phyloP scores from a whole-genome alignment of 768 basidiomycete species.

The Dacryopinax spathularia region DNA sequence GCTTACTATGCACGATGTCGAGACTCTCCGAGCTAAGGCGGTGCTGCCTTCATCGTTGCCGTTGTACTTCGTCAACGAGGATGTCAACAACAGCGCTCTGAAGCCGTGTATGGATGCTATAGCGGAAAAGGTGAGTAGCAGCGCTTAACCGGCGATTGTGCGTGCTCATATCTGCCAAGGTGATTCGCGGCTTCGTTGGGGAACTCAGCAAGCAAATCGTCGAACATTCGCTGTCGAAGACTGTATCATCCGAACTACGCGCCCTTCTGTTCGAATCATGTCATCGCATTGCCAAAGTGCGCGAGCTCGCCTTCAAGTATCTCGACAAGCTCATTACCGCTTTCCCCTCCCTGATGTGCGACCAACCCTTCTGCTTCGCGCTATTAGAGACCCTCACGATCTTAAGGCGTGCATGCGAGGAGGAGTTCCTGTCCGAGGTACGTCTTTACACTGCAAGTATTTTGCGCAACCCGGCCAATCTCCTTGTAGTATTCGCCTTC shows the following conservation, averaged over 20 bases:
- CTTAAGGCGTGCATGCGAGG: slow-evolving; percentile 73
- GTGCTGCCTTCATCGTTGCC: slow-evolving; percentile 71
- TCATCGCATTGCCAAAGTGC: slow-evolving; percentile 65
- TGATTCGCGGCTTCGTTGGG: slow-evolving; percentile 59
- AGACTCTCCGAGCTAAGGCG: slow-evolving; percentile 66
- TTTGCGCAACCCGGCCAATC: not conserved
- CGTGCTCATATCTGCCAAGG: slow-evolving; percentile 42
- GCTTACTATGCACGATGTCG: slow-evolving; percentile 73
- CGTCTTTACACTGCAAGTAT: slow-evolving; percentile 10
- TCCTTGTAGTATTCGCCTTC: slow-evolving; percentile 64
- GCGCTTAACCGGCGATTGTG: not conserved
- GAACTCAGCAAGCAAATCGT: slow-evolving; percentile 62
- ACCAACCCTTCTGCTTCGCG: slow-evolving; percentile 69
- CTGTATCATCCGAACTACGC: slow-evolving; percentile 58
- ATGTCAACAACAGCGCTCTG: slow-evolving; percentile 59
- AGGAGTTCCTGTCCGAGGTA: slow-evolving; percentile 85
- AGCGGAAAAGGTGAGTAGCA: slow-evolving; percentile 56
- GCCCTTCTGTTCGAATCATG: slow-evolving; percentile 64
- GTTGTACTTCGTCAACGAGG: slow-evolving; percentile 76
- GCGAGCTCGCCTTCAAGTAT: slow-evolving; percentile 70
- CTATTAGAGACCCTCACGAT: slow-evolving; percentile 86
- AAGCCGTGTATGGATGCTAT: slow-evolving; percentile 71
- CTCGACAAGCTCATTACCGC: slow-evolving; percentile 73
- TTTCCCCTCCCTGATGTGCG: slow-evolving; percentile 91
- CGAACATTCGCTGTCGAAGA: slow-evolving; percentile 58